phyloP scores from a whole-genome alignment of 257 asterid species.

The Perilla frutescens region DNA sequence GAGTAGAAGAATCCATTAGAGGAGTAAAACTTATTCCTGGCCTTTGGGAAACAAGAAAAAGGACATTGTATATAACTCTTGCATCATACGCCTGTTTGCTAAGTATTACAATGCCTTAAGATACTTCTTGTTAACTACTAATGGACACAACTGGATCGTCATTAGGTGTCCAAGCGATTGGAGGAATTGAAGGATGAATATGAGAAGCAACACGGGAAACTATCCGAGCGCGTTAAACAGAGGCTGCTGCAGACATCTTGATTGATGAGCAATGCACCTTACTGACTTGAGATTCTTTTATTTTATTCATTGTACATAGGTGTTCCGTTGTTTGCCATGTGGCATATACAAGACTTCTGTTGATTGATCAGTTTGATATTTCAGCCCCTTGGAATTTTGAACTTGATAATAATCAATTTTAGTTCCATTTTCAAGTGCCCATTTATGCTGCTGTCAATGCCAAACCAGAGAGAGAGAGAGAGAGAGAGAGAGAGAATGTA shows the following conservation, averaged over 20 bases:
- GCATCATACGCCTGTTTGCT: background rate
- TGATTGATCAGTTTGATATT: background rate
- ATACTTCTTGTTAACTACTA: background rate
- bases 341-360: background rate
- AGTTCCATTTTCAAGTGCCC: too few species aligned
- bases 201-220: slow-evolving; percentile 64
- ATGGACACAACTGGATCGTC: background rate
- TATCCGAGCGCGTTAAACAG: slow-evolving; percentile 50
- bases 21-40: background rate
- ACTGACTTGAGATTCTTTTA: background rate
- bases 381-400: too few species aligned
- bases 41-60: too few species aligned
- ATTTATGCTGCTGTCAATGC: too few species aligned
- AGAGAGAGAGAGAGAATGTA: background rate
- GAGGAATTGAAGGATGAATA: slow-evolving; percentile 71
- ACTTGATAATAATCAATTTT: too few species aligned
- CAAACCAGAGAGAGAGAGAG: background rate
- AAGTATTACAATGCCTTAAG: background rate
- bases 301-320: background rate
- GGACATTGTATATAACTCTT: background rate
- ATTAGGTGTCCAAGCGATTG: slow-evolving; percentile 75
- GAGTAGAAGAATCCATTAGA: too few species aligned
- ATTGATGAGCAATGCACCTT: slow-evolving; percentile 7
- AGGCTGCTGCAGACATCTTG: slow-evolving; percentile 49
- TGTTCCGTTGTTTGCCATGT: background rate